Evolutionary conservation across 1,284 basidiomycete species (phyloP).

Genomic region (Anthracocystis setariae): DNA sequence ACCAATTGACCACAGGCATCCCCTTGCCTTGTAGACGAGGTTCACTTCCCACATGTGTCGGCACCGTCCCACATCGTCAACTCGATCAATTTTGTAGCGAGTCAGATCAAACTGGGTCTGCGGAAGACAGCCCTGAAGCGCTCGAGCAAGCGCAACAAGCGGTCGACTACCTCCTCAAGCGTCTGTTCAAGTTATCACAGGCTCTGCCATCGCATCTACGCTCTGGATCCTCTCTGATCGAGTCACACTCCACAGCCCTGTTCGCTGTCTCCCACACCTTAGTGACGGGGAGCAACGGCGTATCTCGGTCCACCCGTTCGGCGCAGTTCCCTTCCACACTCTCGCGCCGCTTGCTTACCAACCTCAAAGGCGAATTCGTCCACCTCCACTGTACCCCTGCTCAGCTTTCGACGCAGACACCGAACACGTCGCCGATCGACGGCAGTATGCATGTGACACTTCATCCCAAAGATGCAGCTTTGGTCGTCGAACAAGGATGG

Average conservation of each 20-base stretch:
- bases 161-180: slow-evolving; percentile 3
- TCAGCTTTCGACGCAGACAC: not conserved
- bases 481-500: slow-evolving; percentile 43
- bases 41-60: slow-evolving; percentile 13
- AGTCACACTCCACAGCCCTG: slow-evolving; percentile 23
- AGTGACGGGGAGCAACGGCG: slow-evolving; percentile 20
- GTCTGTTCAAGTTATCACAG: slow-evolving; percentile 8
- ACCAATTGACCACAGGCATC: slow-evolving; percentile 17
- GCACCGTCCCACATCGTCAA: slow-evolving; percentile 42
- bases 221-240: slow-evolving; percentile 18
- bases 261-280: slow-evolving; percentile 42
- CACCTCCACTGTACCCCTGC: slow-evolving; percentile 35
- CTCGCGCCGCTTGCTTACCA: slow-evolving; percentile 32
- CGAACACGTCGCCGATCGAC: slow-evolving; percentile 10
- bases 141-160: slow-evolving; percentile 14
- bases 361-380: slow-evolving; percentile 36
- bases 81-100: slow-evolving; percentile 22
- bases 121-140: not conserved
- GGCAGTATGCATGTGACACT: slow-evolving; percentile 49
- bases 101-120: not conserved
- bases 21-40: slow-evolving; percentile 19
- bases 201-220: slow-evolving; percentile 32
- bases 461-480: slow-evolving; percentile 39
- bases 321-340: slow-evolving; percentile 24
- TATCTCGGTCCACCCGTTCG: slow-evolving; percentile 38